Conservation (phyloP, 192 early-diverging fungal genomes). For the Backusella liffmaniae region DNA sequence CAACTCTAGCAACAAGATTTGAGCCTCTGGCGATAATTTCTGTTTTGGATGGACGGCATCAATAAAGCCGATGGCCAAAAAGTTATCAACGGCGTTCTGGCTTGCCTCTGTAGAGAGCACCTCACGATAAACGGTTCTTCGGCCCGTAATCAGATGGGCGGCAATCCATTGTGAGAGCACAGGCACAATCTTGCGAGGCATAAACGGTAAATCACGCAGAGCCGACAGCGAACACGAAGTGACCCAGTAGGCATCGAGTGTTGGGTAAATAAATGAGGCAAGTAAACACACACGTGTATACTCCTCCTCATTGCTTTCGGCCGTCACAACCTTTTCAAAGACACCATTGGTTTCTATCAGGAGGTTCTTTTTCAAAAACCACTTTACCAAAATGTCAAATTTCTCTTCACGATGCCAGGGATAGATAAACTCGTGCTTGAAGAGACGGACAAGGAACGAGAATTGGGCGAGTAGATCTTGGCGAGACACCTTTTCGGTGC, state of each 20-base stretch:
- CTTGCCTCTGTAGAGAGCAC: constrained; percentile 38
- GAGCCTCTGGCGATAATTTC: constrained; percentile 36
- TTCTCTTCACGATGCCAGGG: constrained; percentile 32
- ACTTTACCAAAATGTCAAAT: constrained; percentile 18
- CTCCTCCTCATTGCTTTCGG: constrained; percentile 15
- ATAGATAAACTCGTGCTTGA: constrained; percentile 37
- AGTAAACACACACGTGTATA: constrained; percentile 31
- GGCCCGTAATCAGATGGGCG: constrained; percentile 37
- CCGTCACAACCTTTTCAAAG: constrained; percentile 4
- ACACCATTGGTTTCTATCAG: not conserved
- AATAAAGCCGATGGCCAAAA: constrained; percentile 36
- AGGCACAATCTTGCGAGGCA: constrained; percentile 41
- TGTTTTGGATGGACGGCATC: constrained; percentile 34
- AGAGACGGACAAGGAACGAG: constrained; percentile 30
- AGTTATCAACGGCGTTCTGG: constrained; percentile 35
- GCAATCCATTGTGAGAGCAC: constrained; percentile 42
- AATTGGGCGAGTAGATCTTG: constrained; percentile 27
- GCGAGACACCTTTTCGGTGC: constrained; percentile 7
- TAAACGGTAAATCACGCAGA: constrained; percentile 36
- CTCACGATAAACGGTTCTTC: constrained; percentile 39
- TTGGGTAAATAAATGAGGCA: constrained; percentile 40
- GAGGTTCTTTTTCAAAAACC: constrained; percentile 22
- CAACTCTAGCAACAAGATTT: constrained; percentile 32
- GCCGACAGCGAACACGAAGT: constrained; percentile 42
- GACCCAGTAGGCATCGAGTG: constrained; percentile 39